Percentiles rank a stretch among this genome's conserved stretches.
phyloP scores from a whole-genome alignment of 2,329 filamentous ascomycete genomes.

The Phyllosticta citriasiana region DNA sequence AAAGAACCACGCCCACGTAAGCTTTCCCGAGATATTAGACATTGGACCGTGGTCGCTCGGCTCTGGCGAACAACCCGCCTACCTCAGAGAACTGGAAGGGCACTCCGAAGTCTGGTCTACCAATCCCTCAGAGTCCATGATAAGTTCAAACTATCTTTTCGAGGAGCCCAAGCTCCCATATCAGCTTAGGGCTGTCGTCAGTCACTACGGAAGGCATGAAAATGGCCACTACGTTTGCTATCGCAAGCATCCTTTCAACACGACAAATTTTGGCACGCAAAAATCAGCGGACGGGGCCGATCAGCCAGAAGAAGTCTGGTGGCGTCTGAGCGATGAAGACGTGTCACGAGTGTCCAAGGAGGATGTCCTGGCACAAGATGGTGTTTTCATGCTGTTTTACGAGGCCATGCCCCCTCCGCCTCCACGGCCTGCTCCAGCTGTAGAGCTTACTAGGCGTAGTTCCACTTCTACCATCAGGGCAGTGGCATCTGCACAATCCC shows the following conservation, averaged over 20 bases:
- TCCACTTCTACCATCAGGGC: slow-evolving; percentile 7
- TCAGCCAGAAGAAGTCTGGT: slow-evolving; percentile 52
- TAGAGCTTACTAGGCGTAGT: slow-evolving; percentile 1
- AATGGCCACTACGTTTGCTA: slow-evolving; percentile 96
- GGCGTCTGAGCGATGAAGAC: slow-evolving; percentile 81
- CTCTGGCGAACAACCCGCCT: slow-evolving; percentile 29
- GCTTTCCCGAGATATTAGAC: slow-evolving; percentile 65
- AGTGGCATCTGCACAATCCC: not conserved
- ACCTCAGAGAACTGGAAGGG: slow-evolving; percentile 17
- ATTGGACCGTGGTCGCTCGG: slow-evolving; percentile 79
- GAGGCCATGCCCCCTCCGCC: slow-evolving; percentile 37
- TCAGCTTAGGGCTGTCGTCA: slow-evolving; percentile 72
- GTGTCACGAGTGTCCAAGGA: slow-evolving; percentile 66
- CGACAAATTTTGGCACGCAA: slow-evolving; percentile 9
- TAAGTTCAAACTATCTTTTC: slow-evolving; percentile 35
- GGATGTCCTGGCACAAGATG: slow-evolving; percentile 62
- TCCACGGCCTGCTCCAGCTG: not conserved
- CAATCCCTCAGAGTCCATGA: slow-evolving; percentile 63
- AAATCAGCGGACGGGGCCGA: slow-evolving; percentile 11
- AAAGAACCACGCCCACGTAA: slow-evolving; percentile 74
- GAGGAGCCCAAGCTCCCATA: slow-evolving; percentile 45
- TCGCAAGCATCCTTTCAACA: slow-evolving; percentile 50
- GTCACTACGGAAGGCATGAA: slow-evolving; percentile 82
- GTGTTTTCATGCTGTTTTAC: slow-evolving; percentile 97
- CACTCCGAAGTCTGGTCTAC: slow-evolving; percentile 58